Conservation (phyloP, 345 rosid species). For the Linum usitatissimum region DNA sequence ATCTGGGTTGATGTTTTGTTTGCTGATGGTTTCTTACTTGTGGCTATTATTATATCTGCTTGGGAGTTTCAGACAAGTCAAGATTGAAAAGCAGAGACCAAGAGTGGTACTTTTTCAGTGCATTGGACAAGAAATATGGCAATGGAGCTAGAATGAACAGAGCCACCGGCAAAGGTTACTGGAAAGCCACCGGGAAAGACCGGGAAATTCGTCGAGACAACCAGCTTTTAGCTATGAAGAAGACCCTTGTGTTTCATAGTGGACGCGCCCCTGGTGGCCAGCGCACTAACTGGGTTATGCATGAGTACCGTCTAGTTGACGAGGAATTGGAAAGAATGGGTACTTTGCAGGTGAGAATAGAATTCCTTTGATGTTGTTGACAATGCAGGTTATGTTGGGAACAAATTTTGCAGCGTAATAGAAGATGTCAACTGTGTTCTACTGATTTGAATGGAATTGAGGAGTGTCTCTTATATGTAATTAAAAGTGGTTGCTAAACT, state of each 20-base stretch:
- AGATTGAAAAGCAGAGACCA: constrained; percentile 64
- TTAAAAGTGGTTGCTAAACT: not conserved
- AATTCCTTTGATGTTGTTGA: not conserved
- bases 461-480: not conserved
- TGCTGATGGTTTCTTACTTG: not conserved
- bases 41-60: constrained; percentile 6
- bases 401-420: not conserved
- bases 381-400: not conserved
- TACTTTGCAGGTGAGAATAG: constrained; percentile 30
- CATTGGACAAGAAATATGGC: constrained; percentile 66
- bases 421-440: not conserved
- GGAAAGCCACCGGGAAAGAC: constrained; percentile 66
- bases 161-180: constrained; percentile 51
- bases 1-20: not conserved
- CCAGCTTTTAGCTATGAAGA: constrained; percentile 44
- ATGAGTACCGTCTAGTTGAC: constrained; percentile 63
- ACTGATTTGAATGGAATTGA: not conserved
- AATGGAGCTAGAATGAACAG: constrained; percentile 56
- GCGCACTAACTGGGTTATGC: constrained; percentile 75
- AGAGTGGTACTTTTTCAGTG: constrained; percentile 71
- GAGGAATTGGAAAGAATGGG: constrained; percentile 40
- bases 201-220: constrained; percentile 30
- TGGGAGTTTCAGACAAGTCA: constrained; percentile 27
- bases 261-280: constrained; percentile 56
- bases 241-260: constrained; percentile 49